Evolutionary conservation across 2,329 filamentous ascomycete species (phyloP), one percentile per base, ranked within the genome.

Genomic region (Canariomyces notabilis): DNA sequence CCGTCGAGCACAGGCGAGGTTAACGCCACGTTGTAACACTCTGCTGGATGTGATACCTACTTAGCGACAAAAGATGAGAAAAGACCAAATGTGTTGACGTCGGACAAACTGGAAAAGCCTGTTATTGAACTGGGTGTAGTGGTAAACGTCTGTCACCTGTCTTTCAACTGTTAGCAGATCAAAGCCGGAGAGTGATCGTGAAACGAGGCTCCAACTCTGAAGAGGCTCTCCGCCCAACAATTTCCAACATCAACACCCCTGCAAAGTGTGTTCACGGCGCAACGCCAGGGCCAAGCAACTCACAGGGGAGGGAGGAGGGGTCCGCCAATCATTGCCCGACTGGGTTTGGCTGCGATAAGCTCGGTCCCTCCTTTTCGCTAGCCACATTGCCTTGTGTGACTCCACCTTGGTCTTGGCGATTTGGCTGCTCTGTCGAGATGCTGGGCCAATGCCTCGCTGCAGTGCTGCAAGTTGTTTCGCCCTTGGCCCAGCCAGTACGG

Each of bases 291-390:
- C n/a, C 29, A 32, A 22, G 14, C n/a, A 39, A 21, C 11, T 21
- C 15, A 33, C 16, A 37, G 9, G 26, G 23, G 5, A 12, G 20
- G 38, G 32, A 46, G 36, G 48, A 46, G 39, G 48, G 44, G 49
- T 31, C 23, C 36, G 39, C 50, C 55, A 57, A 57, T 56, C 48
- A 51, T 26, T 18, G 14, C 26, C 41, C 12, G 32, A 8, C 12
- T 22, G 6, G 45, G 40, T 11, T 51, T 40, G 26, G 46, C 26
- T 18, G 36, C 52, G 54, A 55, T 55, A 55, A 55, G 55, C 43
- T 44, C 46, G 48, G 49, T 39, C 52, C 44, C 48, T 37, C 46
- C 23, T 42, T 44, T 47, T 49, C 36, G 5, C 34, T 29, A 15
- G 15, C 22, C 20, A 23, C 40, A 18, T 22, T 35, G 34, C 23